Evolutionary conservation across 202 grass and related monocot genomes (phyloP).

Genomic region (Schoenoplectus triqueter): DNA sequence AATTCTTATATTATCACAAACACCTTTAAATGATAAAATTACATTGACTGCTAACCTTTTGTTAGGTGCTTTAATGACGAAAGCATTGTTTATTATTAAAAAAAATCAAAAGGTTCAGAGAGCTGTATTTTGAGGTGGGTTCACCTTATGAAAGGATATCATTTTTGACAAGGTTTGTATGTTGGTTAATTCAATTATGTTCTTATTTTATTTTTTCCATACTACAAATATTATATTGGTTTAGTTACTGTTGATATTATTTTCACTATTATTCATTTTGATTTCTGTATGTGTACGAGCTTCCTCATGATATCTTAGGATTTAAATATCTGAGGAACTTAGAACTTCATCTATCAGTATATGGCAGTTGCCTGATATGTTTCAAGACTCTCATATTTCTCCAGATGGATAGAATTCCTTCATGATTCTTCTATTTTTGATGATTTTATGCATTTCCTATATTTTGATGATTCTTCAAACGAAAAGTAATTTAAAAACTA

Average conservation of each 20-base stretch:
- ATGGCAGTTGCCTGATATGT: slow-evolving; percentile 70
- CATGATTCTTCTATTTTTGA: not conserved
- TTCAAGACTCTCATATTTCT: slow-evolving; percentile 9
- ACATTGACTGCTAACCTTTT: not conserved
- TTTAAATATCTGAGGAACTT: slow-evolving; percentile 47
- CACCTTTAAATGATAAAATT: slow-evolving; percentile 13
- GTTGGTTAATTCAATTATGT: not conserved
- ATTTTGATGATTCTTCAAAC: too few relatives aligned
- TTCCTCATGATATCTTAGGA: slow-evolving; percentile 32
- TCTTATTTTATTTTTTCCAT: slow-evolving; percentile 5
- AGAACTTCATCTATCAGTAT: slow-evolving; percentile 71
- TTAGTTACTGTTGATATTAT: not conserved
- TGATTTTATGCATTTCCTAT: not conserved
- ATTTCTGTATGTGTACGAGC: slow-evolving; percentile 51
- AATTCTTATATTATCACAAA: not conserved
- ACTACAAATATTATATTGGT: slow-evolving; percentile 1
- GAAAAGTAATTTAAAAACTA: too few relatives aligned
- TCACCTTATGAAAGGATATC: slow-evolving; percentile 61
- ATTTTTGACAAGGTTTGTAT: slow-evolving; percentile 56
- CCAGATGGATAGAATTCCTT: not conserved
- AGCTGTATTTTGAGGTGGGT: slow-evolving; percentile 49
- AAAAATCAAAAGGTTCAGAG: slow-evolving; percentile 29
- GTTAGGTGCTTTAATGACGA: not conserved
- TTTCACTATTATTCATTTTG: not conserved
- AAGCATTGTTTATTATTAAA: not conserved